Evolutionary conservation across 192 early-diverging fungal genomes (phyloP).

Genomic region (Rhizophagus prolifer): DNA sequence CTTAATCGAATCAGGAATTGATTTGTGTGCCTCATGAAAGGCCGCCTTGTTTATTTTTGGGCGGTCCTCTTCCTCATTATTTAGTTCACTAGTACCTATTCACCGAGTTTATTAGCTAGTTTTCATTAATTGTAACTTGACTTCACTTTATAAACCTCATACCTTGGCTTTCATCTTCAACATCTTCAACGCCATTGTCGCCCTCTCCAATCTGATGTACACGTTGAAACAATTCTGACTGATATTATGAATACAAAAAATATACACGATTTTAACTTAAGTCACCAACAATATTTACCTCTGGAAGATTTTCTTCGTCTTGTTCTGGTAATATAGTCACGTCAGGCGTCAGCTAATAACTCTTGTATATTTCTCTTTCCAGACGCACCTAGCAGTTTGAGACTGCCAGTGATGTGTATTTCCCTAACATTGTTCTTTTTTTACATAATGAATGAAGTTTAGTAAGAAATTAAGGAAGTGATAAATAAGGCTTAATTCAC

Average conservation of each 20-base stretch:
- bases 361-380: slow-evolving; percentile 1
- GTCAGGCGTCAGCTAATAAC: neutral
- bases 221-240: neutral
- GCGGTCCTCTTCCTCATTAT: too few species aligned
- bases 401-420: neutral
- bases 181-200: too few species aligned
- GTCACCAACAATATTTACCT: neutral
- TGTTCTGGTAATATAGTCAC: neutral
- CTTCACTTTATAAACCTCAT: too few species aligned
- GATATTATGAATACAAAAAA: neutral
- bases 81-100: too few species aligned
- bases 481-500: too few species aligned
- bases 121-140: too few species aligned
- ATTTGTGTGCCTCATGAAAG: slow-evolving; percentile 2
- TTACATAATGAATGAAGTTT: neutral
- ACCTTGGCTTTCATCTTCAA: too few species aligned
- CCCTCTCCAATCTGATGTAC: too few species aligned
- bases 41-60: slow-evolving; percentile 11
- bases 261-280: neutral
- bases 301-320: neutral
- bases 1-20: slow-evolving; percentile 10
- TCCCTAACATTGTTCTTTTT: neutral
- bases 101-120: too few species aligned
- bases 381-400: neutral
- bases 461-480: neutral